Base-by-base conservation (phyloP, 257 asterid genomes). In the Jaltomata sinuosa region DNA sequence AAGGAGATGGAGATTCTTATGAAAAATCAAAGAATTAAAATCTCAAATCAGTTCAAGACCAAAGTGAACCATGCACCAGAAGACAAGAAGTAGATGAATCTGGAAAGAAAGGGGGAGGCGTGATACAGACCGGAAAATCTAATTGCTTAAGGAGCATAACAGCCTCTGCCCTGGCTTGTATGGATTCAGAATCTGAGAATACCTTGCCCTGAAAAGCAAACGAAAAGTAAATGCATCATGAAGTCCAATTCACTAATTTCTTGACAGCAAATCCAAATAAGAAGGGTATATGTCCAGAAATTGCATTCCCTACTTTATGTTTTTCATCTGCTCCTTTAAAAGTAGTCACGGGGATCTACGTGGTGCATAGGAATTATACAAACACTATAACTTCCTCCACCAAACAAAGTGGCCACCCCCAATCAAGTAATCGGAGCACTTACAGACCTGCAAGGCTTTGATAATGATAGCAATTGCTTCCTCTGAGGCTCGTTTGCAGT, bases 91-190 rank as follows among this genome's bases (percentile, higher is more conserved):
- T 25, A 76, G 81, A 47, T 27, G 32, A 25, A 42, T 16, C 61
- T 4, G 40, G 61, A 16, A 42, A 27, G 59, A 8, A 27, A 25
- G 42, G 81, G 57, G 40, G 38, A 76, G 81, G 22, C 4, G 2
- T 76, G 81, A 27, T 85, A 89, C 97, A 72, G 31, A 97, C 99
- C 88, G 96, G 98, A 86, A 94, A 93, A 86, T 95, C 93, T 95
- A 97, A 90, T 92, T 92, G 93, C 97, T 97, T 94, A 81, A 97
- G 97, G 90, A 95, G 98, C 96, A 97, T 90, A 88, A 97, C 97
- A 87, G 98, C 98, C 93, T 95, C 97, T 32, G 99, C 98, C 87
- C 98, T 94, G 84, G 97, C 92, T 95, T 97, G 98, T 85, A 95
- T 95, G 86, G 99, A 97, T 87, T 97, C 99, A 7, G 98, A 92